A percentile compares a stretch with the other conserved stretches of the same genome.
Evolutionary conservation across 148 eudicot species (phyloP).

Genomic region (Rhododendron vialii): DNA sequence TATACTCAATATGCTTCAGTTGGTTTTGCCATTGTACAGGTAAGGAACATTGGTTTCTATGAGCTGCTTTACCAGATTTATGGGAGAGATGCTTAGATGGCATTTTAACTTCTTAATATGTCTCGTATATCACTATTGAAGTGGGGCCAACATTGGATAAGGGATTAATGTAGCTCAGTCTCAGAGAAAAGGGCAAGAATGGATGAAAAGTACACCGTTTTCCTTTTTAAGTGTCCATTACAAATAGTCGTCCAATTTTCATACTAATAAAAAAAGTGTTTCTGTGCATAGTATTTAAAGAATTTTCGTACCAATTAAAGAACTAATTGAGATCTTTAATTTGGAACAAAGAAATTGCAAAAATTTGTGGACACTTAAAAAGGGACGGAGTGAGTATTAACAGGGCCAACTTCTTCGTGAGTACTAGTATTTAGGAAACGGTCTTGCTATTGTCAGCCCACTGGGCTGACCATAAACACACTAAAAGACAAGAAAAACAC

Average conservation of each 20-base stretch:
- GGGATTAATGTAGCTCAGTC: not conserved
- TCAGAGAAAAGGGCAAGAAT: not conserved
- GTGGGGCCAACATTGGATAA: not conserved
- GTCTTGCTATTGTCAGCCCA: no score
- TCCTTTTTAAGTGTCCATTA: not conserved
- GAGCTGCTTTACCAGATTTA: not conserved
- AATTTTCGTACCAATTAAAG: not conserved
- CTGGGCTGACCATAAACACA: no score
- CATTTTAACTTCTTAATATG: not conserved
- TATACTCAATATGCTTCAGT: conserved; percentile 99
- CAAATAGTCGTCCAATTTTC: not conserved
- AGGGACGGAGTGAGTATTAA: not conserved
- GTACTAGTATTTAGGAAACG: not conserved
- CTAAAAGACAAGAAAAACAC: no score
- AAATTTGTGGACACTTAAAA: not conserved
- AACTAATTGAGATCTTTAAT: not conserved
- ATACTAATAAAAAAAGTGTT: not conserved
- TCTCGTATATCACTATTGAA: no score
- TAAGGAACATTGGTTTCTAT: conserved; percentile 20
- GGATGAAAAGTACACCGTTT: not conserved
- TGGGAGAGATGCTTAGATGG: not conserved
- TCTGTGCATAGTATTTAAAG: not conserved
- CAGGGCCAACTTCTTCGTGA: not conserved
- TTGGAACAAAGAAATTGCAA: not conserved
- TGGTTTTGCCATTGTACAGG: conserved; percentile 99